These are phyloP conservation scores for Venturia oleaginea DNA, from an alignment of 2,329 filamentous ascomycete genomes.

Conservation along the genomic window DNA sequence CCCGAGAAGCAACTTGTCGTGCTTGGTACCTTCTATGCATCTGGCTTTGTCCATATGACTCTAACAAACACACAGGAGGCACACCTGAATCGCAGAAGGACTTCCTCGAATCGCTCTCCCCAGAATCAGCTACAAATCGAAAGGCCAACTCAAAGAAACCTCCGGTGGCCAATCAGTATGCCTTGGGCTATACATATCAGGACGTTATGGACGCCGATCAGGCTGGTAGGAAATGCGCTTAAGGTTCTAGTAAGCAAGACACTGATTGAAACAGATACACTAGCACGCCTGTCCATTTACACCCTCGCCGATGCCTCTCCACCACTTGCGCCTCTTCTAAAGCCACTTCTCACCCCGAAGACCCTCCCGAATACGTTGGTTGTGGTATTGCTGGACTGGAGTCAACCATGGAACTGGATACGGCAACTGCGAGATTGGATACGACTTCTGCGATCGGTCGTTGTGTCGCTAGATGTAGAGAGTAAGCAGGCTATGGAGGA, in stretches of 20 bases:
- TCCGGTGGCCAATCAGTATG: slow-evolving; percentile 84
- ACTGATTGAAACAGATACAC: slow-evolving; percentile 53
- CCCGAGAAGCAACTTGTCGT: slow-evolving; percentile 88
- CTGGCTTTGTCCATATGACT: neutral
- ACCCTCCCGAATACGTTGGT: slow-evolving; percentile 78
- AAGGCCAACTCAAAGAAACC: slow-evolving; percentile 47
- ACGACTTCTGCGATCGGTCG: slow-evolving; percentile 66
- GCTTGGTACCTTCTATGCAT: slow-evolving; percentile 49
- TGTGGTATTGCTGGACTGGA: slow-evolving; percentile 92
- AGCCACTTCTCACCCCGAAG: slow-evolving; percentile 73
- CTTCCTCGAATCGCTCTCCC: slow-evolving; percentile 53
- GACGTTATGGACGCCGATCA: slow-evolving; percentile 90
- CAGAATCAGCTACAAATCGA: slow-evolving; percentile 31
- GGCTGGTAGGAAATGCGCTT: slow-evolving; percentile 52
- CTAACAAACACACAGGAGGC: slow-evolving; percentile 49
- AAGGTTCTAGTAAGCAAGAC: neutral
- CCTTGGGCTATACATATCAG: slow-evolving; percentile 88
- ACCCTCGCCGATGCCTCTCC: slow-evolving; percentile 77
- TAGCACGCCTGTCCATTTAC: slow-evolving; percentile 83
- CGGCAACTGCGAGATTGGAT: slow-evolving; percentile 86
- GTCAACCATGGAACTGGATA: slow-evolving; percentile 86
- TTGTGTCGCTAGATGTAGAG: slow-evolving; percentile 63
- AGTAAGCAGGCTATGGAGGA: slow-evolving; percentile 81
- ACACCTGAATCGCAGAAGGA: slow-evolving; percentile 75
- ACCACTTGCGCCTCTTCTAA: slow-evolving; percentile 72